These are phyloP conservation scores for Trypanosoma congolense DNA, from an alignment of 208 protist genomes.

Conservation along the genomic window DNA sequence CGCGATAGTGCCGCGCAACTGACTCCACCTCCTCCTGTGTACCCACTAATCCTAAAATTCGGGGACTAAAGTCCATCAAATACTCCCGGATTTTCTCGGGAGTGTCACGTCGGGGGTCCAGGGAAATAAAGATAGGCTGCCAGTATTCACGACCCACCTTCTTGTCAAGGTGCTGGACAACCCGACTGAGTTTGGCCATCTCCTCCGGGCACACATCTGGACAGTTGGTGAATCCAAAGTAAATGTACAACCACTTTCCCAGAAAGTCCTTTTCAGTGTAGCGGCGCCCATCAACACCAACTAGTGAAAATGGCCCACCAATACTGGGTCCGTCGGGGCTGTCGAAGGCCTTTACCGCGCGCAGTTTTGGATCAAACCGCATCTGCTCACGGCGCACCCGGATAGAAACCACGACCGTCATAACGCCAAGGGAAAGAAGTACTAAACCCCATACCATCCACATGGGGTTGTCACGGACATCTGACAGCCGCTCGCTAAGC, in stretches of 20 bases:
- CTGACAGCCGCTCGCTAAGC: conserved; percentile 44
- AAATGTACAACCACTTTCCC: conserved; percentile 92
- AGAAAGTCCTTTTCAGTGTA: conserved; percentile 70
- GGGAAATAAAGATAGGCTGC: conserved; percentile 90
- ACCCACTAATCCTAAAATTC: conserved; percentile 90
- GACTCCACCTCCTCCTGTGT: conserved; percentile 73
- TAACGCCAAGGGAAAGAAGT: conserved; percentile 39
- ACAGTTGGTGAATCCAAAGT: conserved; percentile 97
- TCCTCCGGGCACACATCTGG: conserved; percentile 95
- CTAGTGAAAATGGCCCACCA: conserved; percentile 65
- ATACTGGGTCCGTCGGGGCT: conserved; percentile 66
- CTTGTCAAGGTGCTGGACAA: conserved; percentile 73
- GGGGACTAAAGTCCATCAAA: conserved; percentile 86
- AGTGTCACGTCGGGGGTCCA: conserved; percentile 92
- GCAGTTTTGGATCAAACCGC: conserved; percentile 71
- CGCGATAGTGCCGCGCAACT: conserved; percentile 83
- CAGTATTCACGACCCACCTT: conserved; percentile 77
- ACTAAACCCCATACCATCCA: conserved; percentile 77
- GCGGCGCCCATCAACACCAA: conserved; percentile 52
- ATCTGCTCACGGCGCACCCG: conserved; percentile 72
- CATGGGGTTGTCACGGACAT: conserved; percentile 64
- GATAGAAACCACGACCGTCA: conserved; percentile 71
- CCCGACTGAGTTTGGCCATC: conserved; percentile 90
- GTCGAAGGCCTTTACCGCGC: conserved; percentile 70
- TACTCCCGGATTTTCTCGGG: conserved; percentile 75